phyloP scores from a whole-genome alignment of 2,329 filamentous ascomycete genomes.

The Phialocephala sp. region DNA sequence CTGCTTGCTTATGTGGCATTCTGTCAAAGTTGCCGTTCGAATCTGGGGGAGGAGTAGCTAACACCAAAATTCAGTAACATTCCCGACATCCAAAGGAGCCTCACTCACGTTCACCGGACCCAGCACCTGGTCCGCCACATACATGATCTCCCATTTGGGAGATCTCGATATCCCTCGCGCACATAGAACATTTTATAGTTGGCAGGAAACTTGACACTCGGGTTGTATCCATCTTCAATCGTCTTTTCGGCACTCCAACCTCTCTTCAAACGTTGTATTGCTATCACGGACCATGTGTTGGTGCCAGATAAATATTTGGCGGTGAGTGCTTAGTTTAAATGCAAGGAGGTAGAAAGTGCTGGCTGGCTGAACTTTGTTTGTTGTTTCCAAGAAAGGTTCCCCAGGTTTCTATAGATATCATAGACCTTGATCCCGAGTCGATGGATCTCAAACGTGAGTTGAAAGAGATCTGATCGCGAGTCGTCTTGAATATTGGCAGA shows the following conservation, averaged over 20 bases:
- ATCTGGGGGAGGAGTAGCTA: constrained; percentile 43
- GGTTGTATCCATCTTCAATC: constrained; percentile 42
- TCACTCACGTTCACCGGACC: constrained; percentile 52
- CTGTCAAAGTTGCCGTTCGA: constrained; percentile 33
- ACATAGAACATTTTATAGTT: constrained; percentile 87
- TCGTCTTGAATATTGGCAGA: constrained; percentile 4
- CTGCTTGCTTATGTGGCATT: constrained; percentile 32
- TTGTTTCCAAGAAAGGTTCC: constrained; percentile 17
- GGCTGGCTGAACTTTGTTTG: constrained; percentile 15
- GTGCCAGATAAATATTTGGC: constrained; percentile 18
- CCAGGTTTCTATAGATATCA: constrained; percentile 13
- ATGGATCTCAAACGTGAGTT: constrained; percentile 8
- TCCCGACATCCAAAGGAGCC: neutral
- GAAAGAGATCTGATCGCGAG: constrained; percentile 11
- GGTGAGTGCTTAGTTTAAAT: constrained; percentile 21
- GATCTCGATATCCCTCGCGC: constrained; percentile 79
- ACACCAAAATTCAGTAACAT: constrained; percentile 19
- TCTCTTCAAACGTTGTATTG: constrained; percentile 16
- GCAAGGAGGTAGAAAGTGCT: constrained; percentile 14
- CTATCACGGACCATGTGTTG: constrained; percentile 29
- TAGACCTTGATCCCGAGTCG: constrained; percentile 9
- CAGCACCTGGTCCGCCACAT: constrained; percentile 61
- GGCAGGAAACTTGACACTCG: constrained; percentile 73
- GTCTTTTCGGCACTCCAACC: constrained; percentile 20
- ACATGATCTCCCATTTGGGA: constrained; percentile 85